Evolutionary conservation across 192 early-diverging fungal genomes (phyloP).

Genomic region (Podila horticola): DNA sequence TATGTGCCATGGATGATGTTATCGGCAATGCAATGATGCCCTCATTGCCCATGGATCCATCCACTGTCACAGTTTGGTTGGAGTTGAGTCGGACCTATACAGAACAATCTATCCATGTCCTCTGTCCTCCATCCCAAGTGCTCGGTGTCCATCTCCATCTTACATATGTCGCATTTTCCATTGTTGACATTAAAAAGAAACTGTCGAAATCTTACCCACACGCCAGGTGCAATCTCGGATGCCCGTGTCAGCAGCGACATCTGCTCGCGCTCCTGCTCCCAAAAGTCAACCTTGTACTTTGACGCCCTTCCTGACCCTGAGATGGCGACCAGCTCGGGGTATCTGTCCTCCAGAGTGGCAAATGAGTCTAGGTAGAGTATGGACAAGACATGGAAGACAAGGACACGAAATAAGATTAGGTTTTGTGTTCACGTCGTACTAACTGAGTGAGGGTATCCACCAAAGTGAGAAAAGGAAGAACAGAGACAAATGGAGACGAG

Average conservation of each 20-base stretch:
- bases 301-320: constrained; percentile 29
- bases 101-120: no score
- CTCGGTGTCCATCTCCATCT: no score
- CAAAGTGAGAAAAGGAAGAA: not conserved
- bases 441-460: no score
- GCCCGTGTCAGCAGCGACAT: constrained; percentile 59
- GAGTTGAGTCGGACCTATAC: no score
- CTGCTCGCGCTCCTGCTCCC: constrained; percentile 61
- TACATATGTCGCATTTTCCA: no score
- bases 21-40: no score
- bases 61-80: no score
- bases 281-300: constrained; percentile 58
- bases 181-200: no score
- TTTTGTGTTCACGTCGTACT: not conserved
- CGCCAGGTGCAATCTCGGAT: constrained; percentile 54
- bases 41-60: no score
- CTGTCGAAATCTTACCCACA: constrained; percentile 55
- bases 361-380: constrained; percentile 52
- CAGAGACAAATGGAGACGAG: not conserved
- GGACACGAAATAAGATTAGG: not conserved
- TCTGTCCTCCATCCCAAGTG: no score
- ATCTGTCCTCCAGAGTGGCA: constrained; percentile 50
- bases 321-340: constrained; percentile 50
- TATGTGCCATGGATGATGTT: no score
- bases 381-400: not conserved